Evolutionary conservation across 306 rosid genomes (phyloP), one percentile per base, ranked within the genome.

Genomic region (Hippophae tibetana): DNA sequence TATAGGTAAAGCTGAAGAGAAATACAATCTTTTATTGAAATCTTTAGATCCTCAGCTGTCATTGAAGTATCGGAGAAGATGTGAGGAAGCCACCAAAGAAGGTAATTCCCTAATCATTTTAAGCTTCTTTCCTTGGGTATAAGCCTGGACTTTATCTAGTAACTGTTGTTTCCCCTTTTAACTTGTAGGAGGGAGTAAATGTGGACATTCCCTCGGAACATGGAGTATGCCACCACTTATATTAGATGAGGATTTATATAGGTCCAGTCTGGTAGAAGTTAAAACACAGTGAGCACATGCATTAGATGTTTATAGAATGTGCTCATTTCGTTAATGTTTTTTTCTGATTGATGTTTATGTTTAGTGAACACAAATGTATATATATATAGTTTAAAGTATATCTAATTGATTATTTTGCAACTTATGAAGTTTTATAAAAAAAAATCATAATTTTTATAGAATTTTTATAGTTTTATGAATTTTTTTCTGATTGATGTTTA

Each of bases 81-180:
- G 97, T 51, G 87, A 70, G 51, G 97, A 90, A 76, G 96, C 97
- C 69, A 87, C 96, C 46, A 62, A 61, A 76, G 97, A 87, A 81
- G 97, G 97, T 90, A 76, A 70, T 18, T 66, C 10, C 74, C 43
- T 56, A 18, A 49, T 47, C 12, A 10, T 63, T 55, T 47, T 51
- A 51, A 9, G 64, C 46, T 66, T 53, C 25, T 45, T 44, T 9
- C 12, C 42, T 58, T 52, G 60, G 72, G 31, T 43, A 13, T 50
- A 46, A 49, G 62, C 27, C 43, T 13, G 26, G 6, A 54, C 11
- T 13, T 47, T 43, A 42, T 1, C 10, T 58, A 25, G n/a, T 54
- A 13, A 46, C 13, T 46, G 13, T 10, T 7, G 13, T 46, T 47
- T 66, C n/a, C 13, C 13, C 31, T 10, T 6, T 27, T 40, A 43